These are phyloP conservation scores for Ampelomyces quisqualis DNA, from an alignment of 2,329 filamentous ascomycete genomes.

Conservation along the genomic window DNA sequence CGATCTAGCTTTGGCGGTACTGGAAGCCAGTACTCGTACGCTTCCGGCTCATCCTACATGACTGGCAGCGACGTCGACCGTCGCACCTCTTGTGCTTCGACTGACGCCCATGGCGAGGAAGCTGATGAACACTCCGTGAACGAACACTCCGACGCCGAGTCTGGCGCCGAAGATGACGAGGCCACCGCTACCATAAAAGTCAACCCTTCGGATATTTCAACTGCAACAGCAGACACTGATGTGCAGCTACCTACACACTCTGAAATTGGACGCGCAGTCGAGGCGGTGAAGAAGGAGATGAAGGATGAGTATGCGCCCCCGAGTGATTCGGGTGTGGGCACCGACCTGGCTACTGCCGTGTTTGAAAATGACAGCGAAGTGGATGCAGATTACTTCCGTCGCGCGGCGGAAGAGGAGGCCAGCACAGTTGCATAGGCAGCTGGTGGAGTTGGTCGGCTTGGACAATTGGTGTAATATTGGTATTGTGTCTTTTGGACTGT, in stretches of 20 bases:
- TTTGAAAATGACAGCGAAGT: constrained; percentile 22
- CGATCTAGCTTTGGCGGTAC: constrained; percentile 46
- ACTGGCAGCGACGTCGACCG: constrained; percentile 49
- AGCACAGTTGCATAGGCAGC: constrained; percentile 34
- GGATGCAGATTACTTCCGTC: constrained; percentile 41
- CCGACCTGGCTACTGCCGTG: constrained; percentile 39
- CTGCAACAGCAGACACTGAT: constrained; percentile 20
- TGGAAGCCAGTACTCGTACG: constrained; percentile 50
- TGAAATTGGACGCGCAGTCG: constrained; percentile 34
- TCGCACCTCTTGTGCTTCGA: constrained; percentile 48
- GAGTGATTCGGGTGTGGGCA: constrained; percentile 43
- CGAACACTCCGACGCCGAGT: constrained; percentile 32
- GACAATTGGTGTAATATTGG: constrained; percentile 1
- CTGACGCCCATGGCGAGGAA: constrained; percentile 32
- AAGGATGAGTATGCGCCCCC: constrained; percentile 28
- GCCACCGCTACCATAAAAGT: constrained; percentile 27
- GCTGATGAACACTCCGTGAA: constrained; percentile 35
- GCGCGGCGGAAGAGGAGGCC: constrained; percentile 40
- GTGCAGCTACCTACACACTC: constrained; percentile 34
- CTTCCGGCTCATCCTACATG: constrained; percentile 51
- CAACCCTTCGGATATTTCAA: constrained; percentile 29
- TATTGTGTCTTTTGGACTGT: not conserved
- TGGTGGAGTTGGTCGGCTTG: constrained; percentile 2
- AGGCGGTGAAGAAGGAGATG: constrained; percentile 34
- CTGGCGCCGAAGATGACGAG: constrained; percentile 36